A percentile compares a stretch with the other conserved stretches of the same genome.
phyloP scores from a whole-genome alignment of 2,329 filamentous ascomycete genomes.

The Bipolaris cookei region DNA sequence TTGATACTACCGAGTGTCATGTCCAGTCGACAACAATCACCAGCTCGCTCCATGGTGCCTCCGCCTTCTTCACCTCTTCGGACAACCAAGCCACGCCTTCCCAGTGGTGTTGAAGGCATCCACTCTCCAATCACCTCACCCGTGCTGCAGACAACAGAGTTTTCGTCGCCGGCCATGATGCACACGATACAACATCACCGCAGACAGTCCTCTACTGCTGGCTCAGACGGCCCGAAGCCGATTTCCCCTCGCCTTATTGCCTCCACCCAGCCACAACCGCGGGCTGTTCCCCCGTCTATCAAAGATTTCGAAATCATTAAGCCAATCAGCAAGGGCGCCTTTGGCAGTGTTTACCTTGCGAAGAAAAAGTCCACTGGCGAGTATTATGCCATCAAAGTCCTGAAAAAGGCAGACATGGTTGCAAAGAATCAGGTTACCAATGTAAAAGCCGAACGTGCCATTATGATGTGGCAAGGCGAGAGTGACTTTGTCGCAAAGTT shows the following conservation, averaged over 20 bases:
- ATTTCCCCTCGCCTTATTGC: constrained; percentile 82
- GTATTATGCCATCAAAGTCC: constrained; percentile 97
- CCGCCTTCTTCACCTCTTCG: constrained; percentile 84
- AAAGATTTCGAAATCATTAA: constrained; percentile 99
- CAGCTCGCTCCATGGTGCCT: constrained; percentile 71
- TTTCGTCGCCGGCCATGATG: constrained; percentile 72
- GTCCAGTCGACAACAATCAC: constrained; percentile 87
- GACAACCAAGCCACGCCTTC: constrained; percentile 79
- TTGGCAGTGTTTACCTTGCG: constrained; percentile 95
- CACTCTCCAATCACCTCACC: constrained; percentile 90
- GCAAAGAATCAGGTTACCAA: constrained; percentile 99
- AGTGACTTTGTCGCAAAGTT: constrained; percentile 99
- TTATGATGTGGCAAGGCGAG: constrained; percentile 99
- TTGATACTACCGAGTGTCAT: constrained; percentile 79
- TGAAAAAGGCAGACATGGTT: constrained; percentile 99
- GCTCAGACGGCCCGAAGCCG: constrained; percentile 71
- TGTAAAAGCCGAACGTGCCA: constrained; percentile 96
- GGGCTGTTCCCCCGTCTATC: constrained; percentile 91
- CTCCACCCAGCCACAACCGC: constrained; percentile 79
- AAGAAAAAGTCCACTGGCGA: constrained; percentile 99
- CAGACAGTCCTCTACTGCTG: constrained; percentile 87
- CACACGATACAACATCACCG: constrained; percentile 72
- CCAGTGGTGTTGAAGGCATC: constrained; percentile 67
- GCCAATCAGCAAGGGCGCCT: constrained; percentile 97
- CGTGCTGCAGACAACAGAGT: constrained; percentile 81